Evolutionary conservation across 768 basidiomycete genomes (phyloP).

Genomic region (Favolaschia claudopus): DNA sequence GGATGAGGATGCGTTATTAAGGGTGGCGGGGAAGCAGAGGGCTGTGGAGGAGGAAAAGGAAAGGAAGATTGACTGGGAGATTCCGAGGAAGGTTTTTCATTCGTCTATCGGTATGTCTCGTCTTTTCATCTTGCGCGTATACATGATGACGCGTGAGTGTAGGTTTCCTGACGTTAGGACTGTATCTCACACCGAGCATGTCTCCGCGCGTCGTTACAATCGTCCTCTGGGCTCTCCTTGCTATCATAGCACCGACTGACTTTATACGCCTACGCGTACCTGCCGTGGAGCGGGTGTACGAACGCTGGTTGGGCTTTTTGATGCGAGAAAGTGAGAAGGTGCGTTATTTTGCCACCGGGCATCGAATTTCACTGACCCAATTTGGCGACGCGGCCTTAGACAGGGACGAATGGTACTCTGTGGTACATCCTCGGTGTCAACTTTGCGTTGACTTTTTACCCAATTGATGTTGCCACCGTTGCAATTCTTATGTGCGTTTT

Average conservation of each 20-base stretch:
- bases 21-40: constrained; percentile 23
- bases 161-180: constrained; percentile 71
- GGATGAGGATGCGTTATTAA: constrained; percentile 26
- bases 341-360: constrained; percentile 22
- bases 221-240: constrained; percentile 70
- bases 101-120: constrained; percentile 80
- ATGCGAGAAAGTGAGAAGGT: constrained; percentile 93
- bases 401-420: constrained; percentile 84
- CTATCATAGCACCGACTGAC: constrained; percentile 75
- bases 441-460: constrained; percentile 76
- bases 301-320: constrained; percentile 75
- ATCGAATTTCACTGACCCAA: neutral
- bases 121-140: constrained; percentile 51
- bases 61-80: constrained; percentile 81
- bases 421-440: constrained; percentile 92
- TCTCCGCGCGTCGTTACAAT: constrained; percentile 61
- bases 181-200: constrained; percentile 56
- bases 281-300: constrained; percentile 73
- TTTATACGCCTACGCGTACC: constrained; percentile 73
- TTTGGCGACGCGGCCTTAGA: constrained; percentile 43
- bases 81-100: constrained; percentile 88
- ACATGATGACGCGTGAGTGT: constrained; percentile 30
- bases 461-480: constrained; percentile 88
- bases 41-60: constrained; percentile 21
- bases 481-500: constrained; percentile 87